phyloP scores from a whole-genome alignment of 1,284 basidiomycete species.

The Salmacisia buchloeana region DNA sequence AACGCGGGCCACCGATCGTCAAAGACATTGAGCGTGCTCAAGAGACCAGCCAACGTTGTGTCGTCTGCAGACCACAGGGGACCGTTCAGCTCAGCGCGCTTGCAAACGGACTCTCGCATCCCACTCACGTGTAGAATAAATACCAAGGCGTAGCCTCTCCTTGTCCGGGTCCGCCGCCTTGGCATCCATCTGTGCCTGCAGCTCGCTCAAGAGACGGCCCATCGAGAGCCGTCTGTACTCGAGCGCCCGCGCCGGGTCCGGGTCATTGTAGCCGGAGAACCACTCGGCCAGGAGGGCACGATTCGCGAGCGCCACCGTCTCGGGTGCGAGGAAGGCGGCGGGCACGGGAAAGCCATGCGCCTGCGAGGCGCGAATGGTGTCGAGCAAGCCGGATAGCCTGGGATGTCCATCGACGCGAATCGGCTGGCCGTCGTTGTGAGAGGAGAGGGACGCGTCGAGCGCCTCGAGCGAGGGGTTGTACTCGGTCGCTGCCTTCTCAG shows the following conservation, averaged over 20 bases:
- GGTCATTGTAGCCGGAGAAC: slow-evolving; percentile 60
- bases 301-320: slow-evolving; percentile 56
- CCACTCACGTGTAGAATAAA: slow-evolving; percentile 48
- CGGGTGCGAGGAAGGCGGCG: slow-evolving; percentile 18
- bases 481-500: slow-evolving; percentile 54
- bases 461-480: slow-evolving; percentile 65
- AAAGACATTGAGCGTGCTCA: slow-evolving; percentile 67
- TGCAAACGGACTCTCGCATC: background rate
- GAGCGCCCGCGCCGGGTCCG: slow-evolving; percentile 49
- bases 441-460: slow-evolving; percentile 64
- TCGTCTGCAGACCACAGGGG: slow-evolving; percentile 59
- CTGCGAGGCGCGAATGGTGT: slow-evolving; percentile 60
- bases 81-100: background rate
- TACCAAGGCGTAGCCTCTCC: slow-evolving; percentile 51
- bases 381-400: slow-evolving; percentile 70
- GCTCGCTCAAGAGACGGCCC: slow-evolving; percentile 66
- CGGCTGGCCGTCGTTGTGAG: slow-evolving; percentile 65
- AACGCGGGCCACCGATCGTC: slow-evolving; percentile 61
- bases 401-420: slow-evolving; percentile 71
- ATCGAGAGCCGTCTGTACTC: slow-evolving; percentile 71
- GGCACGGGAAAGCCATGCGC: slow-evolving; percentile 61
- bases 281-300: slow-evolving; percentile 69
- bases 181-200: slow-evolving; percentile 59
- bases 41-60: slow-evolving; percentile 66
- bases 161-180: slow-evolving; percentile 24